Evolutionary conservation across 352 stramenopile genomes (phyloP).

Genomic region (Phytophthora pluvialis): DNA sequence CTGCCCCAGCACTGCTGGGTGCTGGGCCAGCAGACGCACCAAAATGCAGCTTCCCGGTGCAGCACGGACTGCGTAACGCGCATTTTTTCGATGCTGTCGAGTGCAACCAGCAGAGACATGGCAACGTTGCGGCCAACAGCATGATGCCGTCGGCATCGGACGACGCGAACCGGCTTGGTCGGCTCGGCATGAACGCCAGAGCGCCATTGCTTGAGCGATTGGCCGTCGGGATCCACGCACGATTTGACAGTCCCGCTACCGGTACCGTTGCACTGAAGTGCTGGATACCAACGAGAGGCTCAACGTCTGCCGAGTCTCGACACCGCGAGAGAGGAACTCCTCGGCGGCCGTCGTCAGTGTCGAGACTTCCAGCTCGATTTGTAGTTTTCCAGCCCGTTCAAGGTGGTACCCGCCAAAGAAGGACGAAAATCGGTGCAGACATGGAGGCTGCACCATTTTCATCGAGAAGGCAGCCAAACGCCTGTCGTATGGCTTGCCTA

Average conservation of each 20-base stretch:
- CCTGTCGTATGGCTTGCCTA: conserved; percentile 1
- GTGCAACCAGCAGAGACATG: conserved; percentile 23
- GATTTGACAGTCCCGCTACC: conserved; percentile 22
- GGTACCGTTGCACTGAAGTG: conserved; percentile 14
- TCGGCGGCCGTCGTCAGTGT: conserved; percentile 22
- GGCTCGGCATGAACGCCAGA: conserved; percentile 16
- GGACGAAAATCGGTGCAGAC: conserved; percentile 16
- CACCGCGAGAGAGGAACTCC: conserved; percentile 21
- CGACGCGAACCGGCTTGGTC: conserved; percentile 34
- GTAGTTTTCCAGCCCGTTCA: conserved; percentile 9
- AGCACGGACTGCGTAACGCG: background rate
- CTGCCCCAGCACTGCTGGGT: background rate
- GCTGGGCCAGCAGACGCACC: conserved; percentile 11
- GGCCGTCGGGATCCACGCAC: conserved; percentile 13
- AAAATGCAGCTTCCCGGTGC: conserved; percentile 12
- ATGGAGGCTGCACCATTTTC: background rate
- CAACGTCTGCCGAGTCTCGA: conserved; percentile 23
- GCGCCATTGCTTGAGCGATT: conserved; percentile 26
- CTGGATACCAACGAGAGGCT: conserved; percentile 22
- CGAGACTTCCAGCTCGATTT: conserved; percentile 32
- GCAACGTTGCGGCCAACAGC: background rate
- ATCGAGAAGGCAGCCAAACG: conserved; percentile 1
- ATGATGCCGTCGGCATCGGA: conserved; percentile 11
- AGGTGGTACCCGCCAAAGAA: conserved; percentile 24
- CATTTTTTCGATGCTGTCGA: conserved; percentile 8